phyloP scores from a whole-genome alignment of 2,329 filamentous ascomycete genomes.

The Fusarium foetens region DNA sequence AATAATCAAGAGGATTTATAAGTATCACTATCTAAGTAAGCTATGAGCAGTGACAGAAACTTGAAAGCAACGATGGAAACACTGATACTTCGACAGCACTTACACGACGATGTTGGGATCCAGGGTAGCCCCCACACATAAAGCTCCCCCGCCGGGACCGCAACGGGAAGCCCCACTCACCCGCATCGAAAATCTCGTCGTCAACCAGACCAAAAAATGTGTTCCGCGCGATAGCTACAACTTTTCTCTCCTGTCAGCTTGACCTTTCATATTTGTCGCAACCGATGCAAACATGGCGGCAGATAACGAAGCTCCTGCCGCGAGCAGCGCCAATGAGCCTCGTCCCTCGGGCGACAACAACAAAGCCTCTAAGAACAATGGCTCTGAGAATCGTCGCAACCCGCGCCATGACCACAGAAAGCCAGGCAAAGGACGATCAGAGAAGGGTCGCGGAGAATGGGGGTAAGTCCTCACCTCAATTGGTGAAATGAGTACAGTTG shows the following conservation, averaged over 20 bases:
- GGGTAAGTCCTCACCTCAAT: constrained; percentile 36
- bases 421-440: constrained; percentile 44
- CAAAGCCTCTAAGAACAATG: constrained; percentile 23
- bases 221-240: constrained; percentile 12
- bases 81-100: not conserved
- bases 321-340: constrained; percentile 37
- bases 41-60: not conserved
- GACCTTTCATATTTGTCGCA: constrained; percentile 25
- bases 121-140: constrained; percentile 20
- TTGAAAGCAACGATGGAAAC: not conserved
- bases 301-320: constrained; percentile 45
- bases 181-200: constrained; percentile 39
- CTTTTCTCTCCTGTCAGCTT: not conserved
- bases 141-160: constrained; percentile 31
- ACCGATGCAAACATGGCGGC: constrained; percentile 50
- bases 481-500: constrained; percentile 24
- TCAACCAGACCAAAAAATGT: constrained; percentile 29
- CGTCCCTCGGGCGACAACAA: constrained; percentile 36
- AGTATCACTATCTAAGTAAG: not conserved
- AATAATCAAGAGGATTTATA: rapidly evolving
- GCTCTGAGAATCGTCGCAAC: constrained; percentile 43
- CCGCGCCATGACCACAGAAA: constrained; percentile 45
- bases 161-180: constrained; percentile 36
- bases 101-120: not conserved
- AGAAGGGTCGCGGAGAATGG: constrained; percentile 48